Evolutionary conservation across 768 basidiomycete genomes (phyloP), one percentile per base, ranked within the genome.

Genomic region (Mrakia blollopis): DNA sequence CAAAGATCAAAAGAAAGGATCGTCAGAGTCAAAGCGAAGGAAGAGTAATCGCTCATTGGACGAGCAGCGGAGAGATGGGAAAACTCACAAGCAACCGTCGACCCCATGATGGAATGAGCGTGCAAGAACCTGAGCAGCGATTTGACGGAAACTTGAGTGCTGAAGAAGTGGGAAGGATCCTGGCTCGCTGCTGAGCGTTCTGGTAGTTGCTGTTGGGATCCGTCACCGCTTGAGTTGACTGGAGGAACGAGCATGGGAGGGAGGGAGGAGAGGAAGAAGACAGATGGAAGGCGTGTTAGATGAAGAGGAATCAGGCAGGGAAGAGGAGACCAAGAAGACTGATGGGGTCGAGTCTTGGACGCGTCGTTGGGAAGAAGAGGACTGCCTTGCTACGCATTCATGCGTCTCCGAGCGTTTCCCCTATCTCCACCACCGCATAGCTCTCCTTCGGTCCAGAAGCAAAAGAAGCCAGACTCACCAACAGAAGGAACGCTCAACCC

Each of bases 101-200:
- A 90, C 0, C 89, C 90, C 4, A 91, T 92, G 41, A 94, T 89
- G 35, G 90, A 87, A 82, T 94, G 90, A 74, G 89, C 89, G 79
- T 87, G 90, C 78, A 94, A 85, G 82, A 94, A 94, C 82, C 91
- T 92, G 81, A 90, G 85, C 81, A 94, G 91, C 80, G 91, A 90
- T 67, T 87, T 88, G 23, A 89, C 87, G 14, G 91, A 91, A 9
- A 94, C 85, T 21, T 89, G 86, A 3, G 92, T 91, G 1, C 87
- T 86, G 81, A 88, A 89, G 70, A 91, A 82, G 75, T 88, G 63
- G 23, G 23, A 85, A 3, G 88, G 88, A 77, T 92, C 90, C 52
- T 72, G 71, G 25, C 71, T 72, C 71, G 52, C 37, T 6, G 32
- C 47, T 4, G 47, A 47, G 44, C 44, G 47, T 50, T 50, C 47